Conservation (phyloP, 441 rosid species). For the Adansonia gregorii region DNA sequence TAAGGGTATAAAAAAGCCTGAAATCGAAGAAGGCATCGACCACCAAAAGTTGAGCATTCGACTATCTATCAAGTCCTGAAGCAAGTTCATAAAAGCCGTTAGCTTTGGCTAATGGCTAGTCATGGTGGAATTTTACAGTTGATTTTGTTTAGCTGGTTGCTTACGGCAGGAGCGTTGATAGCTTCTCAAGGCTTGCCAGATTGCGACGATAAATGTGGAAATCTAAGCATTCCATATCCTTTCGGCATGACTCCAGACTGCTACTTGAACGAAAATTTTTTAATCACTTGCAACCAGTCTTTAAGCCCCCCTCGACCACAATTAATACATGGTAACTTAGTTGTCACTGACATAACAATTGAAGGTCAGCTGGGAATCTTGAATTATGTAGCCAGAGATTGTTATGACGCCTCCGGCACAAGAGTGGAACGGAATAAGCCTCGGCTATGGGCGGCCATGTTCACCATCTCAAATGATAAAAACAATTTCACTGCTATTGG, state of each 20-base stretch:
- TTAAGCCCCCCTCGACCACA: neutral
- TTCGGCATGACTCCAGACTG: neutral
- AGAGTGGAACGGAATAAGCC: neutral
- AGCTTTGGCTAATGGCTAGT: neutral
- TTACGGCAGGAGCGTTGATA: neutral
- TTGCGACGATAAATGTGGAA: neutral
- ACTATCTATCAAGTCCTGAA: neutral
- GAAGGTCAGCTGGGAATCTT: neutral
- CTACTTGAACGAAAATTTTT: neutral
- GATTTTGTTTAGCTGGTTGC: neutral
- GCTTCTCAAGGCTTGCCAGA: neutral
- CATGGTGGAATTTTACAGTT: neutral
- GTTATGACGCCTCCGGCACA: neutral
- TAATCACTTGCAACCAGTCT: constrained; percentile 6
- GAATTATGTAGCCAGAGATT: neutral
- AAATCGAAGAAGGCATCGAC: neutral
- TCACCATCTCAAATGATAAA: neutral
- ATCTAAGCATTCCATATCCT: constrained; percentile 10
- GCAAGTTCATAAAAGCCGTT: neutral
- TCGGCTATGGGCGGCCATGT: neutral
- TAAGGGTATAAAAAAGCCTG: neutral
- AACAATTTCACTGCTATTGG: neutral
- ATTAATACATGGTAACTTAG: neutral
- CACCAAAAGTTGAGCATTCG: neutral
- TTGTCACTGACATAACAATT: neutral